Conservation (phyloP, 192 early-diverging fungal species). For the Gaertneriomyces sp. region DNA sequence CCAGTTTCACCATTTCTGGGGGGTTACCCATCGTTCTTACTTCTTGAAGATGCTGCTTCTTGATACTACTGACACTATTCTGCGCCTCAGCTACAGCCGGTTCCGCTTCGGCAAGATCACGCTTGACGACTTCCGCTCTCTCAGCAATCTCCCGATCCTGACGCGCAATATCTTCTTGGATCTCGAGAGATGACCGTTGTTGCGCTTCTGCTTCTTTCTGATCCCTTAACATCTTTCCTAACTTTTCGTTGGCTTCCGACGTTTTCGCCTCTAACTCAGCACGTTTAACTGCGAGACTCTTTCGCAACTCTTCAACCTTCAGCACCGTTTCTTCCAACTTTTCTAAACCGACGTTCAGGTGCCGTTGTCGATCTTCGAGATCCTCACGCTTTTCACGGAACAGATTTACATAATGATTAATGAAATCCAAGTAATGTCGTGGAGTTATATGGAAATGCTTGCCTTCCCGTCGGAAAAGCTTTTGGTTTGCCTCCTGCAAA, state of each 20-base stretch:
- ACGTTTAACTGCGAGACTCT: slow-evolving; percentile 80
- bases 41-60: slow-evolving; percentile 94
- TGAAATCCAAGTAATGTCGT: slow-evolving; percentile 97
- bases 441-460: slow-evolving; percentile 88
- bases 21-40: slow-evolving; percentile 96
- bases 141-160: slow-evolving; percentile 77
- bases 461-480: slow-evolving; percentile 77
- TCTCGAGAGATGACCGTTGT: slow-evolving; percentile 72
- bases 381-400: slow-evolving; percentile 90
- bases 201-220: slow-evolving; percentile 92
- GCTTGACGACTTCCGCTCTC: slow-evolving; percentile 74
- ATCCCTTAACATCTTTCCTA: slow-evolving; percentile 91
- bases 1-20: slow-evolving; percentile 90
- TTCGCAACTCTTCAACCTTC: slow-evolving; percentile 92
- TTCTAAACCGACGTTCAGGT: slow-evolving; percentile 95
- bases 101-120: slow-evolving; percentile 91
- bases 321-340: slow-evolving; percentile 90
- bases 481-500: slow-evolving; percentile 78
- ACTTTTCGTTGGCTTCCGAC: slow-evolving; percentile 88
- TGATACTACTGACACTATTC: slow-evolving; percentile 89
- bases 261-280: slow-evolving; percentile 83
- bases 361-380: slow-evolving; percentile 97
- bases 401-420: slow-evolving; percentile 84
- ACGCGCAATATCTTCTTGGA: slow-evolving; percentile 69
- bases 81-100: slow-evolving; percentile 96